Conservation (phyloP, 1,139 yeast genomes). For the Lodderomyces pseudojiufengensis region DNA sequence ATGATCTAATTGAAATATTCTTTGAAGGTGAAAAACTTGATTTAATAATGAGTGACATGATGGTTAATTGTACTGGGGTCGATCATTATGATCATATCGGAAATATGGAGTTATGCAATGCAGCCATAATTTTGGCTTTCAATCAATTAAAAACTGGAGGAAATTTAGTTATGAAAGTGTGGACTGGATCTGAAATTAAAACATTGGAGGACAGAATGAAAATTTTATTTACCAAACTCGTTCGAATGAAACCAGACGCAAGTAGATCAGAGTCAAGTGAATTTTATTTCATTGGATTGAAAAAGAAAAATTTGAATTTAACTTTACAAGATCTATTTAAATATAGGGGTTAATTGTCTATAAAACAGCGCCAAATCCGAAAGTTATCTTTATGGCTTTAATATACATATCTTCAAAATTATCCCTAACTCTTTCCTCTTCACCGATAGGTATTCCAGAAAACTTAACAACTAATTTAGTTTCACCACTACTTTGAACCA, state of each 20-base stretch:
- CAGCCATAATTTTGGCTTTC: constrained; percentile 30
- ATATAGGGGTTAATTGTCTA: constrained; percentile 17
- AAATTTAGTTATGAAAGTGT: constrained; percentile 38
- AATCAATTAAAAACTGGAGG: constrained; percentile 32
- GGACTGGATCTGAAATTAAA: constrained; percentile 38
- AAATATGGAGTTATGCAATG: constrained; percentile 45
- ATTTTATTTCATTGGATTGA: constrained; percentile 33
- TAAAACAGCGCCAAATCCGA: constrained; percentile 88
- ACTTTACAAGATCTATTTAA: constrained; percentile 3
- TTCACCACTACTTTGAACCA: constrained; percentile 76
- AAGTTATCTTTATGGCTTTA: constrained; percentile 80
- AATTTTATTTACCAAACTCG: constrained; percentile 30
- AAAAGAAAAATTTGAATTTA: constrained; percentile 13
- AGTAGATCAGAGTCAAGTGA: constrained; percentile 40
- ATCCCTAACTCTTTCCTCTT: constrained; percentile 80
- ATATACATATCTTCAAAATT: constrained; percentile 90
- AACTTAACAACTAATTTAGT: constrained; percentile 77
- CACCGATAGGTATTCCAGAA: constrained; percentile 95
- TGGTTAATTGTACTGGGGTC: constrained; percentile 45
- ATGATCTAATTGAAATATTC: constrained; percentile 23
- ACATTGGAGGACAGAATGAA: constrained; percentile 24
- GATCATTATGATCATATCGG: constrained; percentile 43
- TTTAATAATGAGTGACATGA: constrained; percentile 45
- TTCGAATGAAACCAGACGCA: constrained; percentile 34
- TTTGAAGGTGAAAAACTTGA: constrained; percentile 21